These are phyloP conservation scores for Neopestalotiopsis rosae DNA, from an alignment of 2,329 filamentous ascomycete genomes.

Conservation along the genomic window DNA sequence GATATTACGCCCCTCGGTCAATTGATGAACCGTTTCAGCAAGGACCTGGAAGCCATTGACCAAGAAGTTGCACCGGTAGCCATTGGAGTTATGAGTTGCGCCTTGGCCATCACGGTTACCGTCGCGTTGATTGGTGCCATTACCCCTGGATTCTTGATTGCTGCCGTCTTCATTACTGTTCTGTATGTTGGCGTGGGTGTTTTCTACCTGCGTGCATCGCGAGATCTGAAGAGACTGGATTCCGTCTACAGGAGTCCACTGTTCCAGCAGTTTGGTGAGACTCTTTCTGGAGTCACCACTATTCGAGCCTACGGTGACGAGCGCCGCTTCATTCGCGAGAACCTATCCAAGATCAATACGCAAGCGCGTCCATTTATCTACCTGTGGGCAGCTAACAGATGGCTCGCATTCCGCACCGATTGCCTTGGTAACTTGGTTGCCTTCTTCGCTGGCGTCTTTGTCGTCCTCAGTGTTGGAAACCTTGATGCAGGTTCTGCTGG, in stretches of 20 bases:
- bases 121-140: conserved; percentile 86
- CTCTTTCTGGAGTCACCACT: conserved; percentile 90
- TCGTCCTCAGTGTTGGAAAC: conserved; percentile 80
- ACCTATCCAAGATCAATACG: conserved; percentile 84
- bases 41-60: conserved; percentile 92
- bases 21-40: conserved; percentile 98
- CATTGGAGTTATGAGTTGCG: conserved; percentile 73
- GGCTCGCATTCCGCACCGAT: conserved; percentile 93
- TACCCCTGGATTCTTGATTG: conserved; percentile 88
- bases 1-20: conserved; percentile 95
- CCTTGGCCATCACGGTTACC: conserved; percentile 77
- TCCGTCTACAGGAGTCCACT: conserved; percentile 92
- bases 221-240: conserved; percentile 93
- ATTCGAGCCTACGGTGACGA: conserved; percentile 97
- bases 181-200: conserved; percentile 83
- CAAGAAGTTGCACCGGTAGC: conserved; percentile 95
- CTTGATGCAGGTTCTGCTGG: conserved; percentile 93
- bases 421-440: conserved; percentile 87
- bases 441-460: conserved; percentile 92
- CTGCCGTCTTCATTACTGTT: conserved; percentile 81
- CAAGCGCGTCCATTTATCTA: conserved; percentile 95
- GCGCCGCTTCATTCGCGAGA: conserved; percentile 90
- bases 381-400: conserved; percentile 94
- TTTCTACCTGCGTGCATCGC: conserved; percentile 91
- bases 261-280: conserved; percentile 98